A percentile compares a stretch with the other conserved stretches of the same genome.
phyloP scores from a whole-genome alignment of 352 stramenopile genomes.

The Pythium brassicae region DNA sequence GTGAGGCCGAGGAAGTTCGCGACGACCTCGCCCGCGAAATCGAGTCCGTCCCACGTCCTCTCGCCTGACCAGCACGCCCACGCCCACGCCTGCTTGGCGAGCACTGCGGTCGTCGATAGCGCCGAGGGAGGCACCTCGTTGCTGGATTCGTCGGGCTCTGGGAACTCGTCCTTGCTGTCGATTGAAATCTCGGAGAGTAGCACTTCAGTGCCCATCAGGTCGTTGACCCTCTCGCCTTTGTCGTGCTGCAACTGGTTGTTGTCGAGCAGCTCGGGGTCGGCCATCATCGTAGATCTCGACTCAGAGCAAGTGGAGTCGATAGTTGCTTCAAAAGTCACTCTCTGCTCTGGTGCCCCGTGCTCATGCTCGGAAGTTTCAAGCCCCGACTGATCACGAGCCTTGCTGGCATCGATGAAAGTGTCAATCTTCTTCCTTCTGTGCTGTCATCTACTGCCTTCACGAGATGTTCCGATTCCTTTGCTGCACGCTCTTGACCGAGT shows the following conservation, averaged over 20 bases:
- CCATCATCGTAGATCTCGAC: neutral
- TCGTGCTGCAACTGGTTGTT: neutral
- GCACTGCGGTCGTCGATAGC: neutral
- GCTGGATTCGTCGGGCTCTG: no score
- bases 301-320: no score
- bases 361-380: no score
- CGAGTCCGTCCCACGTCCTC: slow-evolving; percentile 64
- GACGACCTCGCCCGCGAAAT: slow-evolving; percentile 79
- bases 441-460: no score
- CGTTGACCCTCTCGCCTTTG: neutral
- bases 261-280: neutral
- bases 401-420: no score
- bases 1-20: slow-evolving; percentile 80
- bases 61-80: slow-evolving; percentile 63
- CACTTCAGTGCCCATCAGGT: neutral
- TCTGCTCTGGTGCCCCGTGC: no score
- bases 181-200: neutral
- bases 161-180: neutral
- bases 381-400: no score
- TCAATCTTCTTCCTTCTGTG: no score
- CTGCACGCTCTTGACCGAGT: no score
- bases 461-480: no score
- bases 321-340: no score
- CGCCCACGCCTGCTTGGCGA: slow-evolving; percentile 33
- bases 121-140: neutral